These are phyloP conservation scores for Xylariaceae sp. DNA, from an alignment of 2,329 filamentous ascomycete genomes.

Conservation along the genomic window DNA sequence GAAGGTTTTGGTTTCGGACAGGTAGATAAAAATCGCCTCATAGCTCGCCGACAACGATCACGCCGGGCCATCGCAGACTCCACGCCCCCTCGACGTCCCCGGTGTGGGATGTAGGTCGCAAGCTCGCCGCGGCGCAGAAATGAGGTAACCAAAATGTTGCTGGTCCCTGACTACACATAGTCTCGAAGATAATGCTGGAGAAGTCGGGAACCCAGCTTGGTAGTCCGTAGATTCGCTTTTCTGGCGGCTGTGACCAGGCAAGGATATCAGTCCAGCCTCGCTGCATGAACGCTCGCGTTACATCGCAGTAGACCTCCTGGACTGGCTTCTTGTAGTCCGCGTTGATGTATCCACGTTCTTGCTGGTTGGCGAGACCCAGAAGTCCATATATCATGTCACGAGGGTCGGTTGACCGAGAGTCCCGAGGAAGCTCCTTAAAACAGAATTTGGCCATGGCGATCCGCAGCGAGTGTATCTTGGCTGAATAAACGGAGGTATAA, in stretches of 20 bases:
- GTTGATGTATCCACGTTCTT: background rate
- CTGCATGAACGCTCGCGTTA: background rate
- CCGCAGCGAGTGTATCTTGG: background rate
- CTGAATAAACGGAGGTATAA: background rate
- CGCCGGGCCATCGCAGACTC: background rate
- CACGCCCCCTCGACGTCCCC: background rate
- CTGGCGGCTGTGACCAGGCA: conserved; percentile 4
- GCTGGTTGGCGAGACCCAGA: conserved; percentile 1
- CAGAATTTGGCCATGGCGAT: conserved; percentile 15
- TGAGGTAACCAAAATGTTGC: conserved; percentile 2
- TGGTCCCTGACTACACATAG: conserved; percentile 5
- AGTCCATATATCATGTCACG: conserved; percentile 14
- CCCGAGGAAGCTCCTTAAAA: conserved; percentile 9
- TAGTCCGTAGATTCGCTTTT: background rate
- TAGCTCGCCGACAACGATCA: background rate
- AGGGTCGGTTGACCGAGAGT: conserved; percentile 2
- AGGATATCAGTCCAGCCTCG: conserved; percentile 5
- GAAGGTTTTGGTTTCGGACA: background rate
- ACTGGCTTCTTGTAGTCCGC: background rate
- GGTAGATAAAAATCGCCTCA: background rate
- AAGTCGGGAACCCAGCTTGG: conserved; percentile 13
- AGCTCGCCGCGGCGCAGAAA: background rate
- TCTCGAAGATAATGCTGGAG: conserved; percentile 4
- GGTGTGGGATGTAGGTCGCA: background rate
- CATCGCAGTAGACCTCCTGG: background rate